phyloP scores from a whole-genome alignment of 106 monocot genomes.

The Dendrobium chrysotoxum region DNA sequence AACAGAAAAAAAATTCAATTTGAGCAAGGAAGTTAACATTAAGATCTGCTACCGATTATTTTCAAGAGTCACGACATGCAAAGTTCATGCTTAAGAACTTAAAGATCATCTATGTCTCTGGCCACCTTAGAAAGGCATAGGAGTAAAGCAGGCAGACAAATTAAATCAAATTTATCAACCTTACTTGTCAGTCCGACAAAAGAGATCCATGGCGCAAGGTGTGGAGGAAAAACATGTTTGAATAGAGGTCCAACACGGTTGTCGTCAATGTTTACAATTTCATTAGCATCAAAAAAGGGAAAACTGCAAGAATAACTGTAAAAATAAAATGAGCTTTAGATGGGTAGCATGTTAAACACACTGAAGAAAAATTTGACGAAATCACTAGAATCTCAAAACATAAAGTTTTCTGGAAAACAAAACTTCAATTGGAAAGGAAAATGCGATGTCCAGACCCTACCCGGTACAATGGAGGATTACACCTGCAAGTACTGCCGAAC shows the following conservation, averaged over 20 bases:
- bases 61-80: no score
- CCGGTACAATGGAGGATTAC: constrained; percentile 43
- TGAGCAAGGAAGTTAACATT: background rate
- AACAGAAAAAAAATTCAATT: background rate
- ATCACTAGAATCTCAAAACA: background rate
- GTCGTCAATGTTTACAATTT: constrained; percentile 32
- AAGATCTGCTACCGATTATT: background rate
- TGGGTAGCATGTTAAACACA: background rate
- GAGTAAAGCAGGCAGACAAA: background rate
- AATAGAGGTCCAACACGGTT: constrained; percentile 46
- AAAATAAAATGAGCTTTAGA: background rate
- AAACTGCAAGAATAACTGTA: constrained; percentile 37
- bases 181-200: constrained; percentile 35
- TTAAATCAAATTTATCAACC: constrained; percentile 13
- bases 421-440: background rate
- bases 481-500: constrained; percentile 23
- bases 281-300: constrained; percentile 37
- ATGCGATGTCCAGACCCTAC: background rate
- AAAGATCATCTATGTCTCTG: no score
- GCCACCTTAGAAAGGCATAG: no score
- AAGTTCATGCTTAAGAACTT: no score
- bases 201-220: constrained; percentile 29
- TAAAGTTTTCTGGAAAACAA: background rate
- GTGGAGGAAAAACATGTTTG: constrained; percentile 43
- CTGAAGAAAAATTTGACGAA: background rate